A percentile compares a stretch with the other conserved stretches of the same genome.
Conservation (phyloP, 2,329 filamentous ascomycete species). For the Talaromyces sp. region DNA sequence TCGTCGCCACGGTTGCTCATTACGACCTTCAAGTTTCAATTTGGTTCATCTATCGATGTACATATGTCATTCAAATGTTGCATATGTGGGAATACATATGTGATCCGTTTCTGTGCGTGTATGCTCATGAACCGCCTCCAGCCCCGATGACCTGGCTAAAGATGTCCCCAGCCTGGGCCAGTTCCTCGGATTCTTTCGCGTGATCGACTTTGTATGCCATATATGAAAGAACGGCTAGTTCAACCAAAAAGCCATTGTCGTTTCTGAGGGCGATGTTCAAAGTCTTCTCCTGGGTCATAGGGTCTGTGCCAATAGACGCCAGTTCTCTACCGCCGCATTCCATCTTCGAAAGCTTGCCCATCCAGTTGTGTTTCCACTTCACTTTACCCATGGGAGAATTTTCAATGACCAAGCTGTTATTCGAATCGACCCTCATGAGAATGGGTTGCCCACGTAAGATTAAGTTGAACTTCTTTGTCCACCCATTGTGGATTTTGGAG, state of each 20-base stretch:
- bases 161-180: not conserved
- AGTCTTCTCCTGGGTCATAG: not conserved
- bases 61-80: no score
- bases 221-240: not conserved
- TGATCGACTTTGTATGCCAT: not conserved
- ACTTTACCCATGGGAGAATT: not conserved
- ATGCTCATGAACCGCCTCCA: no score
- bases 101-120: no score
- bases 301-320: not conserved
- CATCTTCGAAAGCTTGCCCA: not conserved
- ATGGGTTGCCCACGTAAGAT: slow-evolving; percentile 1
- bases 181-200: not conserved
- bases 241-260: not conserved
- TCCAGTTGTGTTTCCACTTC: slow-evolving; percentile 3
- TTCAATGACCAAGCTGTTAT: not conserved
- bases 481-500: not conserved
- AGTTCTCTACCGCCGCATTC: not conserved
- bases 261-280: not conserved
- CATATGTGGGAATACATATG: no score
- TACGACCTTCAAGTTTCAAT: no score
- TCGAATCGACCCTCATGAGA: slow-evolving; percentile 1
- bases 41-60: no score
- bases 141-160: not conserved
- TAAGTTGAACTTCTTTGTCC: slow-evolving; percentile 1
- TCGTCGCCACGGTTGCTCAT: no score